Evolutionary conservation across 202 grass and related monocot genomes (phyloP), one percentile per base, ranked within the genome.

Genomic region (Setaria viridis): DNA sequence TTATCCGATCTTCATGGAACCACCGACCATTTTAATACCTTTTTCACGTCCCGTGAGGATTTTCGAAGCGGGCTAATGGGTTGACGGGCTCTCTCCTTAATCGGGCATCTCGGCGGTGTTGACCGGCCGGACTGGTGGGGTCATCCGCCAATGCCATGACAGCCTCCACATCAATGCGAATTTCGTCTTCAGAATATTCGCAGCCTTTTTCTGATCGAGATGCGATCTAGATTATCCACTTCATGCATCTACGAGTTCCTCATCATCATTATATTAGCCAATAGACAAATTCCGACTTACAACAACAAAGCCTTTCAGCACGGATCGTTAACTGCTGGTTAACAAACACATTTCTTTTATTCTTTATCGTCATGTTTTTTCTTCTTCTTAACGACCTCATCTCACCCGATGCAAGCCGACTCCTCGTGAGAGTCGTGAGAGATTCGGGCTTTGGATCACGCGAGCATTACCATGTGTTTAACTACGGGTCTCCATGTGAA

Each of bases 131-230:
- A 42, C 11, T 5, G 35, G 11, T 13, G 9, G 2, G 30, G 54
- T 59, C 59, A 46, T 62, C 8, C 2, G 41, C 19, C 43, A 14
- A 30, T 9, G 6, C 45, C 41, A 32, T 12, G 33, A 33, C n/a
- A n/a, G 33, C 33, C 8, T 76, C n/a, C 59, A 49, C 56, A 29
- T 6, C 51, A 48, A 72, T 72, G 80, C 80, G 68, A 83, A 83
- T 84, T 74, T 51, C 19, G 19, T 11, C 0, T 51, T n/a, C 19
- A 65, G 58, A 74, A 84, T 84, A 84, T 84, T 84, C 81, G 8
- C 16, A 15, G 29, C 9, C 0, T 39, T 65, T 30, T 67, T 46
- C 58, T 42, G 42, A 7, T 10, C 30, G 30, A 83, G 70, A 65
- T 42, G 65, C 50, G 49, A 83, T 50, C 59, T 12, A 10, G 17